Conservation (phyloP, 2,329 filamentous ascomycete genomes). For the Pseudofabraea citricarpa region DNA sequence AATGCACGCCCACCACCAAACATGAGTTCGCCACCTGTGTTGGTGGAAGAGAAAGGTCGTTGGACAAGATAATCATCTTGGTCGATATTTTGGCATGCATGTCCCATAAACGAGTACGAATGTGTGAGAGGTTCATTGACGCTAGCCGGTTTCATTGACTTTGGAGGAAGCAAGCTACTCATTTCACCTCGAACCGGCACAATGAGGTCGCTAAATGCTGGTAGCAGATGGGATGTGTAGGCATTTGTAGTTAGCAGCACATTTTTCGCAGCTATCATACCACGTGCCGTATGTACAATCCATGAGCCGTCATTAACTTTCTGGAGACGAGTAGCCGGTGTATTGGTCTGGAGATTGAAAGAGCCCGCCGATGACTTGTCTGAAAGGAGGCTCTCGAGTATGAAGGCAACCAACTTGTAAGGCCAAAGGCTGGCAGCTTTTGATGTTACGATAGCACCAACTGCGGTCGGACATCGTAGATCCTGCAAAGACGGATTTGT, state of each 20-base stretch:
- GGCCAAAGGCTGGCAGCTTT: conserved; percentile 72
- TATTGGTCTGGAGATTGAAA: conserved; percentile 73
- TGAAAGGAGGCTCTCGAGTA: conserved; percentile 46
- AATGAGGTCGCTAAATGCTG: conserved; percentile 64
- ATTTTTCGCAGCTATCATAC: conserved; percentile 54
- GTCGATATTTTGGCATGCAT: conserved; percentile 34
- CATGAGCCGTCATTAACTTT: conserved; percentile 37
- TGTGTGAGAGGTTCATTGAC: conserved; percentile 12
- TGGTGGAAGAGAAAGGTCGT: conserved; percentile 43
- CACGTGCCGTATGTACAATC: conserved; percentile 63
- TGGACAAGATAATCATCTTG: conserved; percentile 72
- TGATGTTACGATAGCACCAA: conserved; percentile 60
- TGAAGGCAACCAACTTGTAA: conserved; percentile 74
- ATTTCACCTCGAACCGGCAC: conserved; percentile 75
- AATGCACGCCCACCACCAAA: conserved; percentile 64
- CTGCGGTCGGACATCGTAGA: conserved; percentile 50
- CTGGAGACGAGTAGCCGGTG: conserved; percentile 53
- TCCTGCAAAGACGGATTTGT: conserved; percentile 35
- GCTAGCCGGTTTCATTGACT: conserved; percentile 19
- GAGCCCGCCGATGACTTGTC: conserved; percentile 19
- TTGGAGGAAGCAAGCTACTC: conserved; percentile 57
- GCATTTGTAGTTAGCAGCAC: conserved; percentile 80
- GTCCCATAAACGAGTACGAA: conserved; percentile 55
- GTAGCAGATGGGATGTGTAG: conserved; percentile 74
- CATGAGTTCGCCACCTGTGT: conserved; percentile 51